Base-by-base conservation (phyloP, 2,329 filamentous ascomycete species). In the Ophiognomonia clavigignenti-juglandacearum region DNA sequence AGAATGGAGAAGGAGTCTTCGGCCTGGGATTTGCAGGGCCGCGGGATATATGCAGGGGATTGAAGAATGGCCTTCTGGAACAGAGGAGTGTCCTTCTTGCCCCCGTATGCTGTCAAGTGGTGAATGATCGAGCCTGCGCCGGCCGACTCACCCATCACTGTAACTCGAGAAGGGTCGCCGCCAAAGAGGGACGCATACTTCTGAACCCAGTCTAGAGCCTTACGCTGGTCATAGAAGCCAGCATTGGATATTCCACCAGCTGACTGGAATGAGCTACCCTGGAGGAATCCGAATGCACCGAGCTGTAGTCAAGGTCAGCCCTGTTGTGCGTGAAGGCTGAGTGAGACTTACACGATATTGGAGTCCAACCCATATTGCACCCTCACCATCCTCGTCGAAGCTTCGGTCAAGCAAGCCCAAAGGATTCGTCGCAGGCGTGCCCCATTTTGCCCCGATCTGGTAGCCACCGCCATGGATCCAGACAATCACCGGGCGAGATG, bases 171-270 rank as follows among this genome's bases (percentile, higher is more conserved):
- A 16, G 63, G 58, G 51, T 73, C 67, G 13, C 73, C 74, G 20
- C 71, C 71, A 27, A 76, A 64, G 1, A 66, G 57, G 13, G 57
- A 52, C 35, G 75, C 72, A 52, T 73, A 64, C 13, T 68, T 54
- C 27, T 71, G 64, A 2, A 72, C 65, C 73, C 73, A 76, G 48
- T 72, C 53, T 13, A 74, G 59, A 4, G 66, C 71, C 3, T 64
- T 60, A 24, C 68, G 62, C 45, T 70, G 66, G 48, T 70, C 68
- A 38, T 62, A 61, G 29, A 69, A 53, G 1, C 60, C 61, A 9
- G 61, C 61, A 50, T 73, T 74, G 5, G 66, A 53, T 7, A 60
- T 52, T 1, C 62, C 67, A 3, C 59, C 65, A 20, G 66, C 56
- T 8, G 54, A 44, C 24, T 64, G 57, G 26, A 69, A 58, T 4